A percentile compares a stretch with the other conserved stretches of the same genome.
phyloP scores from a whole-genome alignment of 352 stramenopile genomes.

The Phytophthora nicotianae region DNA sequence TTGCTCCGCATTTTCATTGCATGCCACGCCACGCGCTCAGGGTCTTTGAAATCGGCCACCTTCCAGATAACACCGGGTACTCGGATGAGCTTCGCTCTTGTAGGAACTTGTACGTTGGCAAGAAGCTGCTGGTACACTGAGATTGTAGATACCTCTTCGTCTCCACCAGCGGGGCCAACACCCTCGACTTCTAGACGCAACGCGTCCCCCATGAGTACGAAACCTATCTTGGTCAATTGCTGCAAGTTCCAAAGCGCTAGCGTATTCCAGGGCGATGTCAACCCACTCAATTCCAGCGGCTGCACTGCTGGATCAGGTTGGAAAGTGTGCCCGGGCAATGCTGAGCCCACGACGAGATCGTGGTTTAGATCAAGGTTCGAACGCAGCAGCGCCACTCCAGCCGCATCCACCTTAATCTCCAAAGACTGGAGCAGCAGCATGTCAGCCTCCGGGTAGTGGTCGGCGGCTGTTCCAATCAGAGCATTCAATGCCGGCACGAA shows the following conservation, averaged over 20 bases:
- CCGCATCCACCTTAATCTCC: constrained; percentile 75
- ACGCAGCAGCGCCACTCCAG: constrained; percentile 61
- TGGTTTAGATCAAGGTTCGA: constrained; percentile 66
- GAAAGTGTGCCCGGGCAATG: constrained; percentile 83
- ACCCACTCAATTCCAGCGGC: constrained; percentile 74
- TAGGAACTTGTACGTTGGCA: constrained; percentile 30
- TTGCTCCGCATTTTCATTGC: constrained; percentile 95
- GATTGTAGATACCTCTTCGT: constrained; percentile 96
- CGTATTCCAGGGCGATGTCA: constrained; percentile 96
- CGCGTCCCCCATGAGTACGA: constrained; percentile 89
- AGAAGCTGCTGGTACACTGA: constrained; percentile 91
- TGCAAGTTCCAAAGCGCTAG: constrained; percentile 94
- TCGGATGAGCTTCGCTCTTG: constrained; percentile 83
- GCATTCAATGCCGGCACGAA: constrained; percentile 96
- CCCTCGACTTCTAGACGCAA: constrained; percentile 50
- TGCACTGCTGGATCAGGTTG: constrained; percentile 25
- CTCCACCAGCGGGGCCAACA: constrained; percentile 50
- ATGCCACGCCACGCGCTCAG: constrained; percentile 88
- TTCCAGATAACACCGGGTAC: constrained; percentile 83
- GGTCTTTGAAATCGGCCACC: constrained; percentile 62
- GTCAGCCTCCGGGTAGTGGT: constrained; percentile 49
- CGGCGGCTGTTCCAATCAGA: constrained; percentile 73
- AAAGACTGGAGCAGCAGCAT: constrained; percentile 91
- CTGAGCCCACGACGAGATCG: constrained; percentile 92
- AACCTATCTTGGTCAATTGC: constrained; percentile 91